Evolutionary conservation across 345 rosid genomes (phyloP).

Genomic region (Geranium brycei): DNA sequence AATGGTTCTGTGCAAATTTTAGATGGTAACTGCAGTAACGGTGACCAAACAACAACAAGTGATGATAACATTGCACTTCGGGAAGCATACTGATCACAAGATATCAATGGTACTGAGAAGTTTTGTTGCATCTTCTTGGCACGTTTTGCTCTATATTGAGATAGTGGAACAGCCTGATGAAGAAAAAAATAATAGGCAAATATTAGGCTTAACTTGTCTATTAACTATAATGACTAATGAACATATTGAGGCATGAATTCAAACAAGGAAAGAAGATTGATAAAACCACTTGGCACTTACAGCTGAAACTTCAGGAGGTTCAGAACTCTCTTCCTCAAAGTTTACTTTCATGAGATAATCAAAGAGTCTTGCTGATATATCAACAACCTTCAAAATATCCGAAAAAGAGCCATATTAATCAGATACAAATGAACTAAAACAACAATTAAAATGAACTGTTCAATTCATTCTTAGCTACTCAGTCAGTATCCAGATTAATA

Average conservation of each 20-base stretch:
- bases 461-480: too few species aligned
- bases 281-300: conserved; percentile 32
- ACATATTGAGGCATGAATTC: not conserved
- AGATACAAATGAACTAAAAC: not conserved
- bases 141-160: conserved; percentile 15
- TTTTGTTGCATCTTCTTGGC: conserved; percentile 12
- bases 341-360: conserved; percentile 34
- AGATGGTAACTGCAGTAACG: conserved; percentile 38
- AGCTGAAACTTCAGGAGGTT: conserved; percentile 20
- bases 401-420: conserved; percentile 9
- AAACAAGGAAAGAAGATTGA: conserved; percentile 4
- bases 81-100: conserved; percentile 55
- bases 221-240: not conserved
- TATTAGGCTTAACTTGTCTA: not conserved
- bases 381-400: conserved; percentile 36
- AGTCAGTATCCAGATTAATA: too few species aligned
- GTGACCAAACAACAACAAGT: conserved; percentile 74
- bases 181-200: conserved; percentile 7
- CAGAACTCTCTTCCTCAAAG: conserved; percentile 30
- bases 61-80: conserved; percentile 55
- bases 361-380: conserved; percentile 51
- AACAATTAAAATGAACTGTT: not conserved
- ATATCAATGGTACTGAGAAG: conserved; percentile 26
- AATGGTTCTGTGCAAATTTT: conserved; percentile 18
- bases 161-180: conserved; percentile 11